Conservation (phyloP, 139 green algal genomes). For the Axilococcus clingmanii region DNA sequence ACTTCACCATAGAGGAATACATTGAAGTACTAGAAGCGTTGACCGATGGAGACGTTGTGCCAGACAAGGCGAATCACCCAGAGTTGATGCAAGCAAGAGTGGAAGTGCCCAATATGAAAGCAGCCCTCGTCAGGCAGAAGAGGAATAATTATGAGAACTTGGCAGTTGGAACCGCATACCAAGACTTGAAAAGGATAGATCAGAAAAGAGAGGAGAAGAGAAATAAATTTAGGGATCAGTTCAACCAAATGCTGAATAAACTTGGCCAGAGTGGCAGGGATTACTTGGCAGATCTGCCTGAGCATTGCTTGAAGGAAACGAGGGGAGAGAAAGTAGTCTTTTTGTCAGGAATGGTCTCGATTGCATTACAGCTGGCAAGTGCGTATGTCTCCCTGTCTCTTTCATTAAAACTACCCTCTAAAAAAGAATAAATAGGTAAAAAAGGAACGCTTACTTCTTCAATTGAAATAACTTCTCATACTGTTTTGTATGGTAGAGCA, state of each 20-base stretch:
- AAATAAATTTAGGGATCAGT: conserved; percentile 7
- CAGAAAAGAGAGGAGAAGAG: background rate
- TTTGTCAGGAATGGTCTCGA: conserved; percentile 1
- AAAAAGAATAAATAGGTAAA: conserved; percentile 18
- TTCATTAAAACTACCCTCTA: conserved; percentile 17
- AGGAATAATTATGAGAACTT: conserved; percentile 15
- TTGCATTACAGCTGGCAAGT: conserved; percentile 19
- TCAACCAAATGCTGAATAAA: conserved; percentile 7
- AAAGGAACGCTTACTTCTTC: background rate
- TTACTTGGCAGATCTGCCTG: conserved; percentile 13
- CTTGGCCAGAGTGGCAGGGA: conserved; percentile 1
- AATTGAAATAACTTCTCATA: background rate
- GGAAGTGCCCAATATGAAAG: conserved; percentile 32
- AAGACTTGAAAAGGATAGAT: conserved; percentile 3
- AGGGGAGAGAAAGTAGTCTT: conserved; percentile 15
- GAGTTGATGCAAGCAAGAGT: conserved; percentile 13
- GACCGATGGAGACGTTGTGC: conserved; percentile 5
- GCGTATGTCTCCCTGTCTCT: conserved; percentile 27
- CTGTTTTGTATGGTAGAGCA: too few species aligned
- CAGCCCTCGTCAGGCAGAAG: conserved; percentile 15
- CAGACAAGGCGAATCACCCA: background rate
- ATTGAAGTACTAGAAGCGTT: conserved; percentile 15
- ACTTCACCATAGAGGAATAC: conserved; percentile 22
- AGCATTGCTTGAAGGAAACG: conserved; percentile 30
- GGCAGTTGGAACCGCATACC: background rate